A percentile compares a stretch with the other conserved stretches of the same genome.
Evolutionary conservation across 805 yeast species (phyloP).

Genomic region (Clavispora vitiphila): DNA sequence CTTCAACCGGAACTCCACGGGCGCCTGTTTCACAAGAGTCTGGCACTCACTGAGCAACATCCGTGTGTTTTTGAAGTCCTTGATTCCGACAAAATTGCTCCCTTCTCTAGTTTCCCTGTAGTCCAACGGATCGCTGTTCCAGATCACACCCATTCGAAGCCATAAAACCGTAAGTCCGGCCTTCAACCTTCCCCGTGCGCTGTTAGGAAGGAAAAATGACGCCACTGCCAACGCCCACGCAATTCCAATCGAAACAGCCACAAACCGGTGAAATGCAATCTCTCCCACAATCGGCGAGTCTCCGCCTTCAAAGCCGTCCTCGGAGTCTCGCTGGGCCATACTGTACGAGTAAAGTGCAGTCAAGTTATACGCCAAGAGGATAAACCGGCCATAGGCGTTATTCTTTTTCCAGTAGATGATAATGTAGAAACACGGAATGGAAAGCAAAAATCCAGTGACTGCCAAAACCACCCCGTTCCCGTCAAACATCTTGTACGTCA

Average conservation of each 20-base stretch:
- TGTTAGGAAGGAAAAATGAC: conserved; percentile 61
- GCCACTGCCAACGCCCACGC: conserved; percentile 74
- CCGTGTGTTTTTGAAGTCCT: conserved; percentile 45
- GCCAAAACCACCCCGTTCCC: conserved; percentile 53
- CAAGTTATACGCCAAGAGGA: conserved; percentile 69
- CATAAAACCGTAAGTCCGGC: conserved; percentile 64
- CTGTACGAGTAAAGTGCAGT: conserved; percentile 75
- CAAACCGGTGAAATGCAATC: conserved; percentile 73
- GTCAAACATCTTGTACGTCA: conserved; percentile 53
- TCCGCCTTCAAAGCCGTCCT: conserved; percentile 65
- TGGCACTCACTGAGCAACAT: conserved; percentile 57
- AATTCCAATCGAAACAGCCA: conserved; percentile 69
- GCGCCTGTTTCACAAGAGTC: conserved; percentile 60
- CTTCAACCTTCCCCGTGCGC: conserved; percentile 67
- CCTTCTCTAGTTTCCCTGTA: conserved; percentile 24
- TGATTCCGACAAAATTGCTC: conserved; percentile 32
- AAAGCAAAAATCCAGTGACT: conserved; percentile 41
- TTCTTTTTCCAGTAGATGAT: conserved; percentile 63
- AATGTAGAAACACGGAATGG: conserved; percentile 49
- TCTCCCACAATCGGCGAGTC: conserved; percentile 61
- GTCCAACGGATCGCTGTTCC: conserved; percentile 72
- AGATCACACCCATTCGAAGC: conserved; percentile 74
- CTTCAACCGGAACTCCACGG: conserved; percentile 67
- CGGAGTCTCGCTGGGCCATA: conserved; percentile 52
- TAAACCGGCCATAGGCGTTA: conserved; percentile 64